Evolutionary conservation across 2,329 filamentous ascomycete genomes (phyloP).

Genomic region (Ceratocystis harringtonii): DNA sequence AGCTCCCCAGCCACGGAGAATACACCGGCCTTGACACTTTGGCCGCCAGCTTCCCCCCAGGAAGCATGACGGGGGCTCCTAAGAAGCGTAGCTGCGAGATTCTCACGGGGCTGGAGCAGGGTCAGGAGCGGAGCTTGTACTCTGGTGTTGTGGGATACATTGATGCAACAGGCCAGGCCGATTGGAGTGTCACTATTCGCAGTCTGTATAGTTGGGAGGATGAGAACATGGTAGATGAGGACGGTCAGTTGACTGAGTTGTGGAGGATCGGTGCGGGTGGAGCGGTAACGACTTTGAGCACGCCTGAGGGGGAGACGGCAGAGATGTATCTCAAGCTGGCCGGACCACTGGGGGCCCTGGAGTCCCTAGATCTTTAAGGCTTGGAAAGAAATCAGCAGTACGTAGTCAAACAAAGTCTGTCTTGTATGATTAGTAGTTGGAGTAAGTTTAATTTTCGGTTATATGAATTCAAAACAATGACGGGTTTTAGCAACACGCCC

Average conservation of each 20-base stretch:
- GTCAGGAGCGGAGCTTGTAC: slow-evolving; percentile 56
- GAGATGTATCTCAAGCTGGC: slow-evolving; percentile 74
- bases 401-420: background rate
- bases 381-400: slow-evolving; percentile 12
- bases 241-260: slow-evolving; percentile 31
- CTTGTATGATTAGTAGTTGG: background rate
- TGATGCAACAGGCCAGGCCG: slow-evolving; percentile 68
- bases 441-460: background rate
- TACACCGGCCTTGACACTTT: slow-evolving; percentile 61
- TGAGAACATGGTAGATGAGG: slow-evolving; percentile 28
- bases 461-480: background rate
- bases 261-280: slow-evolving; percentile 87
- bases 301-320: slow-evolving; percentile 64
- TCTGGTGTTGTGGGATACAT: slow-evolving; percentile 83
- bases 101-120: slow-evolving; percentile 50
- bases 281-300: slow-evolving; percentile 74
- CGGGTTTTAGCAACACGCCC: background rate
- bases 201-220: slow-evolving; percentile 62
- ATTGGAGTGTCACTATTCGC: slow-evolving; percentile 84
- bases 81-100: slow-evolving; percentile 88
- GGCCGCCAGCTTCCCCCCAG: slow-evolving; percentile 64
- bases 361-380: slow-evolving; percentile 13
- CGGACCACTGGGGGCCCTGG: slow-evolving; percentile 39
- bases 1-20: slow-evolving; percentile 28
- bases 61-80: slow-evolving; percentile 91